phyloP scores from a whole-genome alignment of 2,329 filamentous ascomycete species.

The Sporothrix inflata region DNA sequence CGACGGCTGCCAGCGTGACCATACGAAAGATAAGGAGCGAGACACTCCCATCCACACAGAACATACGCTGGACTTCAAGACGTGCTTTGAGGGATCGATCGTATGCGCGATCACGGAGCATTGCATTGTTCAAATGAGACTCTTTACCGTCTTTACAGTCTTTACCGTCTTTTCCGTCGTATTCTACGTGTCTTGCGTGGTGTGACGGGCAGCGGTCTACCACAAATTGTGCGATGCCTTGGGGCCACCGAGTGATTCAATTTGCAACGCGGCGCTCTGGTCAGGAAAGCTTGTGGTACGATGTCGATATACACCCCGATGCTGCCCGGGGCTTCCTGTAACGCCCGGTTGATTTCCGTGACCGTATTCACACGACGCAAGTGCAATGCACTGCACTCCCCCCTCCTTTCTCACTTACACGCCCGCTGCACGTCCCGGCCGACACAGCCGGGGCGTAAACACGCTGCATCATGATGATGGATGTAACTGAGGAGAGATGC shows the following conservation, averaged over 20 bases:
- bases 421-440: constrained; percentile 14
- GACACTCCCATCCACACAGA: no score
- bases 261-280: background rate
- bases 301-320: background rate
- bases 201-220: background rate
- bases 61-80: no score
- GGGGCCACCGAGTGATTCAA: background rate
- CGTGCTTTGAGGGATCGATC: no score
- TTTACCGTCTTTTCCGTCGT: background rate
- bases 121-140: no score
- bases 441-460: background rate
- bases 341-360: background rate
- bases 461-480: background rate
- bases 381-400: background rate
- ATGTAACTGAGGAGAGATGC: no score
- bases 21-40: constrained; percentile 2
- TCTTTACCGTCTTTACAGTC: background rate
- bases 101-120: no score
- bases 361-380: background rate
- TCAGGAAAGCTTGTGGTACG: background rate
- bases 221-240: background rate
- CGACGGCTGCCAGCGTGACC: constrained; percentile 3
- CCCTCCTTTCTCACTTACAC: background rate
- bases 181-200: background rate
- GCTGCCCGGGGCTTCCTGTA: background rate